Percentiles rank a stretch among this genome's conserved stretches.
Evolutionary conservation across 2,329 filamentous ascomycete species (phyloP).

Genomic region (Mariannaea elegans): DNA sequence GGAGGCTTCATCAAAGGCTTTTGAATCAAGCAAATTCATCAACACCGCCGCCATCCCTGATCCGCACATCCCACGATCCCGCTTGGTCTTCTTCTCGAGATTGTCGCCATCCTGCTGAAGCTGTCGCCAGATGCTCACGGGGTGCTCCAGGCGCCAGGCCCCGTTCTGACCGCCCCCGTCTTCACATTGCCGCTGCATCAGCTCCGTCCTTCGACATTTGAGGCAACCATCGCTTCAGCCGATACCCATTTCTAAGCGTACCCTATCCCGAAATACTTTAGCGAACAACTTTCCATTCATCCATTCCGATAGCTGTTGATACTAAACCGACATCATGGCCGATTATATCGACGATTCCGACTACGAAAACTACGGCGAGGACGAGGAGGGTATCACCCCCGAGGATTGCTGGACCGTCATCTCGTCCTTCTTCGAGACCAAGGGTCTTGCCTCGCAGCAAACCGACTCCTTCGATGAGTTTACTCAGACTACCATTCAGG

Average conservation of each 20-base stretch:
- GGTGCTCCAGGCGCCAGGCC: slow-evolving; percentile 46
- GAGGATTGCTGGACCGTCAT: slow-evolving; percentile 99
- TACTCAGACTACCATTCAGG: slow-evolving; percentile 91
- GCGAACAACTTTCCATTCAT: not conserved
- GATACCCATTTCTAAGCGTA: slow-evolving; percentile 13
- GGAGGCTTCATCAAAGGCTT: slow-evolving; percentile 35
- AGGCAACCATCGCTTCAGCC: slow-evolving; percentile 17
- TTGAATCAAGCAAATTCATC: slow-evolving; percentile 41
- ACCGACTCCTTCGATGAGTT: slow-evolving; percentile 99
- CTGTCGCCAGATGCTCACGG: slow-evolving; percentile 43
- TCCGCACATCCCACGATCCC: slow-evolving; percentile 30
- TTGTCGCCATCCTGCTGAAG: slow-evolving; percentile 32
- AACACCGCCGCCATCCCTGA: slow-evolving; percentile 29
- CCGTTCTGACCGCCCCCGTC: slow-evolving; percentile 43
- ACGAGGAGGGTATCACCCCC: slow-evolving; percentile 80
- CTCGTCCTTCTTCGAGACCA: slow-evolving; percentile 94
- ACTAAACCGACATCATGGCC: slow-evolving; percentile 53
- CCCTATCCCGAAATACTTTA: not conserved
- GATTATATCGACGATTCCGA: slow-evolving; percentile 67
- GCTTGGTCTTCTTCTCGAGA: slow-evolving; percentile 27
- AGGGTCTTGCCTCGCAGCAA: slow-evolving; percentile 96
- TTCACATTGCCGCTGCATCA: slow-evolving; percentile 34
- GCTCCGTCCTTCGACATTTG: slow-evolving; percentile 28
- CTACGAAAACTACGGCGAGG: slow-evolving; percentile 76
- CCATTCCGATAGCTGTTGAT: slow-evolving; percentile 1